phyloP scores from a whole-genome alignment of 768 basidiomycete species.

The Tubosaeta brunneosetosa region DNA sequence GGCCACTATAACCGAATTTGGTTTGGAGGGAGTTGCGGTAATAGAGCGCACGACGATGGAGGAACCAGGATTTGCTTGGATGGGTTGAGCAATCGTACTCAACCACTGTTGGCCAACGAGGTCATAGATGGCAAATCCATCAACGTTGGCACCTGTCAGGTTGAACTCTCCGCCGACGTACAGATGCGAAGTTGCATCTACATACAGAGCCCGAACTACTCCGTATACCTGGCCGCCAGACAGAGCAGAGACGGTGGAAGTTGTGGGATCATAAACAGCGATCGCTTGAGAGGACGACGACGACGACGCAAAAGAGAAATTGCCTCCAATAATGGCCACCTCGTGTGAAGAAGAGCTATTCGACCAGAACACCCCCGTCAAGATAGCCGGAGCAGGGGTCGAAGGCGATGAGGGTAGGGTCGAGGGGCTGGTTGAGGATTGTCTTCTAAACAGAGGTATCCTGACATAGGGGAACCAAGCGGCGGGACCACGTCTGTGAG shows the following conservation, averaged over 20 bases:
- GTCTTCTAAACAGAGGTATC: conserved; percentile 45
- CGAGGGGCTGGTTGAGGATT: conserved; percentile 41
- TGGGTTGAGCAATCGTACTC: conserved; percentile 49
- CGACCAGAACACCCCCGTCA: conserved; percentile 87
- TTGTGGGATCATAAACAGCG: conserved; percentile 63
- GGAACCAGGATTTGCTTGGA: conserved; percentile 52
- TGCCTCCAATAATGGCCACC: conserved; percentile 81
- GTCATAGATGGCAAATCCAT: conserved; percentile 80
- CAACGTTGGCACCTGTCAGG: conserved; percentile 48
- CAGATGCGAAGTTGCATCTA: conserved; percentile 55
- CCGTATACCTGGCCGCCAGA: conserved; percentile 65
- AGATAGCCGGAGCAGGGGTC: conserved; percentile 70
- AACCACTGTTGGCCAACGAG: conserved; percentile 62
- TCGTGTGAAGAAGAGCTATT: conserved; percentile 65
- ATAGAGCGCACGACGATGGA: conserved; percentile 69
- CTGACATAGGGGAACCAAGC: conserved; percentile 49
- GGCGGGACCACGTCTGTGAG: conserved; percentile 33
- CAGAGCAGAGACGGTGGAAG: conserved; percentile 49
- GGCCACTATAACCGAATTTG: conserved; percentile 69
- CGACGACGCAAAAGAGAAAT: conserved; percentile 62
- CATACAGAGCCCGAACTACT: conserved; percentile 69
- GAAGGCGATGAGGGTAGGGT: conserved; percentile 54
- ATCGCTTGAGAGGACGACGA: conserved; percentile 47
- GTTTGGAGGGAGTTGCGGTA: conserved; percentile 53
- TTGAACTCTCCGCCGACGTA: conserved; percentile 87